Evolutionary conservation across 306 rosid genomes (phyloP).

Genomic region (Sophora flavescens): DNA sequence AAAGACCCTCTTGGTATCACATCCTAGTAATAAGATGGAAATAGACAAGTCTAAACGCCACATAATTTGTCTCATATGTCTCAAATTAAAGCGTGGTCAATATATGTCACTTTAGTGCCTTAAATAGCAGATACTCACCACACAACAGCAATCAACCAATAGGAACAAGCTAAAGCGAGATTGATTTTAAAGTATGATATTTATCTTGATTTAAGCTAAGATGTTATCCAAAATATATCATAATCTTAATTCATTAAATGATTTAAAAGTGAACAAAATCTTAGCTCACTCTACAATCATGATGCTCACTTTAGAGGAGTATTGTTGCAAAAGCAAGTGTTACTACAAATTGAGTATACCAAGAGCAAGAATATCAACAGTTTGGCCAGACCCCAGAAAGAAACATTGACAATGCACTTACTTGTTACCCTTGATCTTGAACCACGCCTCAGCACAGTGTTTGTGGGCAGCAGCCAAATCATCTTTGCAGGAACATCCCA

Average conservation of each 20-base stretch:
- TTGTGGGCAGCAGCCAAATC: constrained; percentile 84
- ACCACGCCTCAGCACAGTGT: constrained; percentile 83
- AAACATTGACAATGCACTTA: constrained; percentile 47
- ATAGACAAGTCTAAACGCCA: background rate
- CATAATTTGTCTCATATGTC: background rate
- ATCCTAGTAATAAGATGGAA: background rate
- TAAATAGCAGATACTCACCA: background rate
- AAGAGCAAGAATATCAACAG: background rate
- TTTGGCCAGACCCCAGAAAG: background rate
- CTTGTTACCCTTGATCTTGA: constrained; percentile 76
- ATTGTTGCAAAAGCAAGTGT: no score
- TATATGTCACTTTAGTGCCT: background rate
- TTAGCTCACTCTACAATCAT: no score
- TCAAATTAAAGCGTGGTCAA: background rate
- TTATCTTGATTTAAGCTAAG: no score
- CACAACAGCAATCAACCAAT: background rate
- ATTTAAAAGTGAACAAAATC: no score
- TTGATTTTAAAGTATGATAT: no score
- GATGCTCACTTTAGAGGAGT: no score
- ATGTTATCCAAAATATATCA: no score
- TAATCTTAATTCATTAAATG: no score
- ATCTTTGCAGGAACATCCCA: constrained; percentile 85
- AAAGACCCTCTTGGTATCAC: background rate
- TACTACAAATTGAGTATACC: background rate
- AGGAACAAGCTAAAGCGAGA: no score